Conservation (phyloP, 495 filamentous ascomycete species). For the Aspergillus kassunensis region DNA sequence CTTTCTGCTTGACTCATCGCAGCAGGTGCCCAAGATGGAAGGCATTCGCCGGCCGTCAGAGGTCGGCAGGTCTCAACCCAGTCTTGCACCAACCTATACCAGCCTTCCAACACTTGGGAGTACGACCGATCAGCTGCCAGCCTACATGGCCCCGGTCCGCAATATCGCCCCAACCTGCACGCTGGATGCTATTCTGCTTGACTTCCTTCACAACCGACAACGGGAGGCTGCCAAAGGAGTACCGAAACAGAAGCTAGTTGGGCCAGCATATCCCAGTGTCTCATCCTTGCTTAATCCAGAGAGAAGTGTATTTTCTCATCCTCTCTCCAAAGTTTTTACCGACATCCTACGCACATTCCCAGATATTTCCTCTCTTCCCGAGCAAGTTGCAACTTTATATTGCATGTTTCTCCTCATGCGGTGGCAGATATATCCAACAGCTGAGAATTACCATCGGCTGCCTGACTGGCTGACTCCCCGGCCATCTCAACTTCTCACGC, state of each 20-base stretch:
- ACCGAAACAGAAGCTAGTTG: conserved; percentile 56
- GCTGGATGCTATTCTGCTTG: conserved; percentile 68
- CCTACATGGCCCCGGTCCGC: conserved; percentile 49
- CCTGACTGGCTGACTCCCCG: conserved; percentile 64
- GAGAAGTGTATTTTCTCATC: conserved; percentile 56
- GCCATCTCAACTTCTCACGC: conserved; percentile 53
- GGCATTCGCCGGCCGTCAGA: conserved; percentile 33
- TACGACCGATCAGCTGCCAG: conserved; percentile 24
- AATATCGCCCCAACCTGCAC: conserved; percentile 64
- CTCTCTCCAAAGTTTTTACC: conserved; percentile 75
- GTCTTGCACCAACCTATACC: conserved; percentile 25
- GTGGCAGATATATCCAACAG: conserved; percentile 72
- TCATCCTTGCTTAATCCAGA: conserved; percentile 69
- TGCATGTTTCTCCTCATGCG: conserved; percentile 81
- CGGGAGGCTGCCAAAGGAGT: conserved; percentile 59
- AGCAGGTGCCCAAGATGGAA: conserved; percentile 41
- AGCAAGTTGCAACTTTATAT: conserved; percentile 74
- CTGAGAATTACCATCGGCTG: conserved; percentile 67
- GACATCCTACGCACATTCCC: conserved; percentile 76
- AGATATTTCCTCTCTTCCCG: conserved; percentile 62
- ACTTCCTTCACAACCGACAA: conserved; percentile 68
- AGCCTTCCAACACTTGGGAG: conserved; percentile 17
- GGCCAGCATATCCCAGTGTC: conserved; percentile 71
- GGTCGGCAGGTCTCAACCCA: conserved; percentile 21
- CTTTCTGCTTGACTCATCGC: conserved; percentile 57